Conservation (phyloP, 225 moss, liverwort and hornwort species). For the Neckera pumila region DNA sequence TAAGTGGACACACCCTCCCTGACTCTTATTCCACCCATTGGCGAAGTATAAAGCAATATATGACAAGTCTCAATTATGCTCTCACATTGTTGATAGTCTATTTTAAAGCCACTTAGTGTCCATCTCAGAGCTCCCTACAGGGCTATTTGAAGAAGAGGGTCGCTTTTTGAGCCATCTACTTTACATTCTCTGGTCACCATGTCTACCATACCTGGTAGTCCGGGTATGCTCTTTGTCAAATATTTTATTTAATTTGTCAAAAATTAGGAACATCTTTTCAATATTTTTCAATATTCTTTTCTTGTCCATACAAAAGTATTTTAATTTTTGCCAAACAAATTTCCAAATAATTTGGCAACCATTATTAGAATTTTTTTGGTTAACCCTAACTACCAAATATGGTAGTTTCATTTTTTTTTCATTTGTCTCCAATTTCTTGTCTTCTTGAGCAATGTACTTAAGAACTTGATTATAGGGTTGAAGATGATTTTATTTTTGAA, state of each 20-base stretch:
- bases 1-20: no score
- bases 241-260: not conserved
- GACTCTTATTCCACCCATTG: no score
- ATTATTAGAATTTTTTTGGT: not conserved
- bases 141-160: no score
- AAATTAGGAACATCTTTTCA: not conserved
- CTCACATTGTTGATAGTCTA: no score
- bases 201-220: rapidly evolving
- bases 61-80: no score
- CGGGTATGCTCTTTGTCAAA: not conserved
- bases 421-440: not conserved
- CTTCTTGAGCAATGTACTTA: not conserved
- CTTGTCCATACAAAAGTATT: not conserved
- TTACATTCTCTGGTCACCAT: no score
- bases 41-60: no score
- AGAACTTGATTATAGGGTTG: not conserved
- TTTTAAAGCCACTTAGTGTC: no score
- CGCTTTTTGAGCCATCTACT: no score
- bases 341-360: not conserved
- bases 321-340: rapidly evolving
- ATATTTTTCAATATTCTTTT: not conserved
- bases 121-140: no score
- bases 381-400: rapidly evolving
- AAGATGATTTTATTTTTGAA: not conserved
- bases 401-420: not conserved